Percentiles rank a stretch among this genome's conserved stretches.
phyloP scores from a whole-genome alignment of 495 filamentous ascomycete genomes.

The Hypoxylon subgilvum region DNA sequence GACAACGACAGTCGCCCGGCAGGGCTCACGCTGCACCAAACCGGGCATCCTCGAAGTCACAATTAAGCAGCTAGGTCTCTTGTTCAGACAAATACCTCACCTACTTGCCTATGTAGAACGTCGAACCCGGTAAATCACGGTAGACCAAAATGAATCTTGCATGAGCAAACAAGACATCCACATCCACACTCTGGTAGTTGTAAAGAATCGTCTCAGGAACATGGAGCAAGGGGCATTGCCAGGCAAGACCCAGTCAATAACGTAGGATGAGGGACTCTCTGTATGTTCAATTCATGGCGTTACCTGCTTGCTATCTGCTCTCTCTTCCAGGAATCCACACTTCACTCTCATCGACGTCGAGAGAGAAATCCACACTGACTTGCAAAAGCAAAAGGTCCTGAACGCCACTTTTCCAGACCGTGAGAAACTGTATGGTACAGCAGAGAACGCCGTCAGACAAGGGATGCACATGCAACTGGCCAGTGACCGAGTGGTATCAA shows the following conservation, averaged over 20 bases:
- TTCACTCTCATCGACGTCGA: conserved; percentile 4
- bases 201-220: too few relatives aligned
- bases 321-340: conserved; percentile 10
- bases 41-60: too few relatives aligned
- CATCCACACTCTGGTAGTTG: too few relatives aligned
- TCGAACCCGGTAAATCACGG: too few relatives aligned
- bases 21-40: too few relatives aligned
- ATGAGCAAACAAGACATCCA: too few relatives aligned
- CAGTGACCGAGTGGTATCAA: conserved; percentile 39
- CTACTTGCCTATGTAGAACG: too few relatives aligned
- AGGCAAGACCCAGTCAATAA: neutral
- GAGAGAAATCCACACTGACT: neutral
- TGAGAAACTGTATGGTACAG: conserved; percentile 34
- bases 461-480: conserved; percentile 31
- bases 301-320: conserved; percentile 21
- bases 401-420: conserved; percentile 35
- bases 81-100: too few relatives aligned
- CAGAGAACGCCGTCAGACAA: conserved; percentile 31
- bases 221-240: too few relatives aligned
- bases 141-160: too few relatives aligned
- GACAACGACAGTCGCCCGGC: neutral
- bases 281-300: conserved; percentile 12
- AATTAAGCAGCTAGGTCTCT: too few relatives aligned
- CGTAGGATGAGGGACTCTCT: conserved; percentile 4
- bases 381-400: conserved; percentile 22